Conservation (phyloP, 306 rosid genomes). For the Leucaena leucocephala region DNA sequence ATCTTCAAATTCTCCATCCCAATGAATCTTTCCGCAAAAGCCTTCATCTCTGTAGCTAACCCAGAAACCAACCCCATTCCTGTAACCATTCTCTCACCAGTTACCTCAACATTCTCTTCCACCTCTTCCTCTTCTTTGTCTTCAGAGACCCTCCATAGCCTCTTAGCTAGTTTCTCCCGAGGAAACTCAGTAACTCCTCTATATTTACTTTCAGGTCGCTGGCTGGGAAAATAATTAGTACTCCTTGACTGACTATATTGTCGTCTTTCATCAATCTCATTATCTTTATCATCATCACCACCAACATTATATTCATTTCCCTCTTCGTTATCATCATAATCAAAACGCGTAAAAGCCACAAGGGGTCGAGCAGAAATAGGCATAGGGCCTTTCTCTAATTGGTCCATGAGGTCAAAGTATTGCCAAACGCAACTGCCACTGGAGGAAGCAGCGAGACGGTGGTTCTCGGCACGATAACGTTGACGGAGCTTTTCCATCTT, state of each 20-base stretch:
- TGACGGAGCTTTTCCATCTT: constrained; percentile 94
- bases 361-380: constrained; percentile 73
- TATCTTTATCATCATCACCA: neutral
- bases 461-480: constrained; percentile 85
- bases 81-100: constrained; percentile 1
- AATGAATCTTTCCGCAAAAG: constrained; percentile 55
- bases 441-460: constrained; percentile 32
- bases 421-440: constrained; percentile 53
- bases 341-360: constrained; percentile 12
- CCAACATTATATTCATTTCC: neutral
- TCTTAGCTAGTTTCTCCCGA: constrained; percentile 24
- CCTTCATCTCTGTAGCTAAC: constrained; percentile 65
- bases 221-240: constrained; percentile 46
- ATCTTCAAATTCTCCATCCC: constrained; percentile 83
- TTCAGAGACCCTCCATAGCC: constrained; percentile 25
- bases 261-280: constrained; percentile 25
- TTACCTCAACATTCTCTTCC: constrained; percentile 29
- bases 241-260: constrained; percentile 48
- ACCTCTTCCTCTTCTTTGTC: neutral
- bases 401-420: constrained; percentile 73
- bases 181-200: constrained; percentile 32
- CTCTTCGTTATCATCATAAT: neutral
- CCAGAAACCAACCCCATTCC: constrained; percentile 42
- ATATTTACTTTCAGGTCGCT: constrained; percentile 35
- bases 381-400: constrained; percentile 73